Base-by-base conservation (phyloP, 2,329 filamentous ascomycete species). In the Fonsecaea erecta region DNA sequence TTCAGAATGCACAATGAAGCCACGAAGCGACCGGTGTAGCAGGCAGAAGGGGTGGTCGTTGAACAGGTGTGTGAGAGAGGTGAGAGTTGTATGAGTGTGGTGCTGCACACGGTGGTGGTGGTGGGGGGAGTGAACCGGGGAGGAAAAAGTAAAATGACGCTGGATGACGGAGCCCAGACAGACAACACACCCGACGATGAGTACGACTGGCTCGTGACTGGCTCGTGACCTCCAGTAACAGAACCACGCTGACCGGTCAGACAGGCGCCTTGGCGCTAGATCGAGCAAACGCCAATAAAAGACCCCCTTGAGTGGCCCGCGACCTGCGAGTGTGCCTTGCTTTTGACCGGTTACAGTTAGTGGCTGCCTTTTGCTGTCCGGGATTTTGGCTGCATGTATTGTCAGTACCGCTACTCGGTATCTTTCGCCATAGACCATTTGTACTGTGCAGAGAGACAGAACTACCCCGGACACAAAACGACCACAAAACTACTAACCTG, bases 301-400 rank as follows among this genome's bases (percentile, higher is more conserved):
- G 8, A 30, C 3, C 28, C 28, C 3, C 28, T 8, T 8, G 28
- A 30, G 28, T 30, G 28, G 28, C 28, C 28, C 28, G 6, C 16
- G 14, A n/a, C 4, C 14, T 40, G 57, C 30, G 51, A 60, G 57
- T 51, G 34, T 60, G 57, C 57, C 57, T 60, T 51, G 57, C n/a
- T 14, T 30, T 60, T 21, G 53, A 16, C 7, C 18, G 6, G 7
- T 60, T 18, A 3, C 1, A 18, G 46, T 8, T 60, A 60, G 57
- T 51, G 40, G 57, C 11, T 51, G 57, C 57, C 57, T 60, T 8
- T 51, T 48, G 43, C 57, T 52, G 57, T 46, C 43, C 24, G 28
- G 56, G 12, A 24, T 18, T 48, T 26, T 40, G 37, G 43, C 3
- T 24, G 12, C 18, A 24, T 9, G 40, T 43, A 43, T 18, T 21